These are phyloP conservation scores for Pseudognaphalium luteoalbum DNA, from an alignment of 129 eudicot species.

Conservation along the genomic window DNA sequence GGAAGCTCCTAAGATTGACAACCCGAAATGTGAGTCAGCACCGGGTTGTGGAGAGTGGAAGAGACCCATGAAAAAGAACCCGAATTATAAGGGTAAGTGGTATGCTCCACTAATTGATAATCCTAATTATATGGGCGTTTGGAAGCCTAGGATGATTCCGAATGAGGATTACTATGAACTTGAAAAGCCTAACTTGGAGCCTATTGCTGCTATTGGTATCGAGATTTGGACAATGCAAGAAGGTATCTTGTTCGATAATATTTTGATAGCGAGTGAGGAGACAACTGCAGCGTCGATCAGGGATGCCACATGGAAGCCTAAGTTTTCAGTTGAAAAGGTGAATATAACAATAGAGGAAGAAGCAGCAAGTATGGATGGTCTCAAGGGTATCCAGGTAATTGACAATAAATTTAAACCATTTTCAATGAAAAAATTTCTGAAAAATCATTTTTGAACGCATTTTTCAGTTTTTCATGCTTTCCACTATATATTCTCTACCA, in stretches of 20 bases:
- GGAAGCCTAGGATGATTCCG: constrained; percentile 78
- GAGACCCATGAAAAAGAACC: constrained; percentile 82
- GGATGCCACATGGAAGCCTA: constrained; percentile 77
- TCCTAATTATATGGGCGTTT: constrained; percentile 86
- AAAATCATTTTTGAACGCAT: neutral
- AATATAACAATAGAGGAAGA: constrained; percentile 66
- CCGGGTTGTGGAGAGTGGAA: constrained; percentile 98
- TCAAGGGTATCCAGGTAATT: constrained; percentile 75
- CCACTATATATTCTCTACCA: too few relatives aligned
- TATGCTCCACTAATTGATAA: constrained; percentile 79
- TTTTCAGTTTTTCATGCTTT: neutral
- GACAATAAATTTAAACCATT: neutral
- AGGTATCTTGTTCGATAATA: constrained; percentile 87
- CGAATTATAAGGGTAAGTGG: constrained; percentile 93
- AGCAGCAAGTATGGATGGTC: constrained; percentile 46
- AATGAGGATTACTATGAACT: constrained; percentile 80
- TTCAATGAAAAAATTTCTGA: neutral
- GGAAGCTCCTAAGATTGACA: constrained; percentile 93
- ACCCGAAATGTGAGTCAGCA: constrained; percentile 81
- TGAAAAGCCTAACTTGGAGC: constrained; percentile 69
- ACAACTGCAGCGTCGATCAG: constrained; percentile 62
- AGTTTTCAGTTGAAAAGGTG: constrained; percentile 69
- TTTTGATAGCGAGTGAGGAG: constrained; percentile 74
- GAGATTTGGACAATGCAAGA: constrained; percentile 99
- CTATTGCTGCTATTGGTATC: constrained; percentile 87